Percentiles rank a stretch among this genome's conserved stretches.
phyloP scores from a whole-genome alignment of 768 basidiomycete genomes.

The Mycena rosella region DNA sequence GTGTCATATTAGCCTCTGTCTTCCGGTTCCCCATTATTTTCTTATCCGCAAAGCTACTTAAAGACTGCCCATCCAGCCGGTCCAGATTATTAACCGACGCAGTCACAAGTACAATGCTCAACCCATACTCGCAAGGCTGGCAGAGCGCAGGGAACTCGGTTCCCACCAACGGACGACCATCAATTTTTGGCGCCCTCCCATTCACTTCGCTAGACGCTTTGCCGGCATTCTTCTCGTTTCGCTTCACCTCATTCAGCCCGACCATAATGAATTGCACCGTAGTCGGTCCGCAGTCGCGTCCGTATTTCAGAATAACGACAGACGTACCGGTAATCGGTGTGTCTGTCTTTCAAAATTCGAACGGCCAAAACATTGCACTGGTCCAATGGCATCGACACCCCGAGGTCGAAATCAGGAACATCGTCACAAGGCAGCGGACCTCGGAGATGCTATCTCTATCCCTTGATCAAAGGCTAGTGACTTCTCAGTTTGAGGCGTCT shows the following conservation, averaged over 20 bases:
- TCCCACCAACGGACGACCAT: constrained; percentile 7
- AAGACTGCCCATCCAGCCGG: no score
- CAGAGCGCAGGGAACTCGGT: not conserved
- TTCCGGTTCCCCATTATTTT: constrained; percentile 2
- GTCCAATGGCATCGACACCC: constrained; percentile 54
- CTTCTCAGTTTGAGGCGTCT: not conserved
- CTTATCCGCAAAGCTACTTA: constrained; percentile 2
- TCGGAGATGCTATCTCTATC: constrained; percentile 57
- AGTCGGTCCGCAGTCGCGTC: constrained; percentile 48
- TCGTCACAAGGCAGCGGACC: constrained; percentile 49
- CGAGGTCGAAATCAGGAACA: constrained; percentile 51
- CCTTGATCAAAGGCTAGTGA: constrained; percentile 50
- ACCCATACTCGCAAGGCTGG: constrained; percentile 30
- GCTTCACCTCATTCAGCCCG: constrained; percentile 34
- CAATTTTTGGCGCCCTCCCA: constrained; percentile 36
- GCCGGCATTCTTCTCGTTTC: constrained; percentile 33
- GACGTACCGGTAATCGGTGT: constrained; percentile 49
- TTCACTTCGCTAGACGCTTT: constrained; percentile 20
- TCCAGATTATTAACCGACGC: no score
- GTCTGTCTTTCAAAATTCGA: constrained; percentile 53
- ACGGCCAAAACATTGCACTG: constrained; percentile 52
- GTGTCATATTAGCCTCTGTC: not conserved
- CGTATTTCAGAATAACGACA: constrained; percentile 54
- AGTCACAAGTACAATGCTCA: constrained; percentile 19
- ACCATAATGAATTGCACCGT: constrained; percentile 54